Evolutionary conservation across 345 rosid species (phyloP), one percentile per base, ranked within the genome.

Genomic region (Hirschfeldia incana): DNA sequence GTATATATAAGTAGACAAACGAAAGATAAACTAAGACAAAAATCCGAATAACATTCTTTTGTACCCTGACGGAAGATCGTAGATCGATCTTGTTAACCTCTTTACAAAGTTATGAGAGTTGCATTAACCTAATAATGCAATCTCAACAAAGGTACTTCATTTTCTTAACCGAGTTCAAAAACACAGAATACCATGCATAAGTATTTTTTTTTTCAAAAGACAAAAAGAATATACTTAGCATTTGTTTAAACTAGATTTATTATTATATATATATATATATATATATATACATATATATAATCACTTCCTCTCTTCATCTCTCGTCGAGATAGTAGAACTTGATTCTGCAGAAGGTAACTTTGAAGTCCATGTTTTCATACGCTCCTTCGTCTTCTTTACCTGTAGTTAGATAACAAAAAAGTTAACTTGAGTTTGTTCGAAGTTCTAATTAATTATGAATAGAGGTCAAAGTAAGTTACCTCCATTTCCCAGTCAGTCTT

Each of bases 401-500:
- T 80, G 68, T 53, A 51, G 21, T 74, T 49, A 33, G 3, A 46
- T 46, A 2, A 21, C n/a, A 2, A 67, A 9, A 9, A 42, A 46
- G 15, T 13, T 13, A 67, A 32, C 42, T 15, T 17, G 6, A 30
- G n/a, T 8, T 8, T 53, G 21, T 5, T 57, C 21, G 63, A 13
- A 60, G 1, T 6, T 62, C 4, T 28, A 70, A 29, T 65, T 65
- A 51, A 53, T 2, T 34, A 36, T 62, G 26, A 61, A 6, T 28
- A 11, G 29, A 69, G 30, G 9, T 65, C 15, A 8, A 61, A 64
- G 60, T 33, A 60, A 10, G 63, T 21, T 46, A 80, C 85, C 82
- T 87, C 85, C 26, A 77, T 49, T 39, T 87, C 88, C 90, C 88
- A 85, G 37, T 87, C 85, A 16, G 87, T 87, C 71, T 70, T 85